These are phyloP conservation scores for Colletotrichum scovillei DNA, from an alignment of 2,329 filamentous ascomycete species.

Conservation along the genomic window DNA sequence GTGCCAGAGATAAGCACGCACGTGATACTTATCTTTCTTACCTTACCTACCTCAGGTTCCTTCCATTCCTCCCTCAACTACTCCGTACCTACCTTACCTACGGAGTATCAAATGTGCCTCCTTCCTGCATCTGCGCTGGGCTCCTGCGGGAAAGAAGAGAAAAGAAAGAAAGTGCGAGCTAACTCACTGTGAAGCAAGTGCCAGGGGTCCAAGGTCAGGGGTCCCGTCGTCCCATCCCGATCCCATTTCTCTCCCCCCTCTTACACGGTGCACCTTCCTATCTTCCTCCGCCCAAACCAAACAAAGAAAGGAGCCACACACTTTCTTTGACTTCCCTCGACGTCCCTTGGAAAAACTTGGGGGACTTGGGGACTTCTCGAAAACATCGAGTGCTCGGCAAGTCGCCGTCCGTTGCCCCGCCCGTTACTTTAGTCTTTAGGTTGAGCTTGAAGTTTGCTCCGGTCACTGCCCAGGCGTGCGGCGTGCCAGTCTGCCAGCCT, in stretches of 20 bases:
- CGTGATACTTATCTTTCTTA: background rate
- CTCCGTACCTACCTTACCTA: too few relatives aligned
- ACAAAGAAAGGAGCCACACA: background rate
- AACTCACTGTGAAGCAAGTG: background rate
- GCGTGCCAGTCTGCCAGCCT: too few relatives aligned
- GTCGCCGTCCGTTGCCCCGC: constrained; percentile 2
- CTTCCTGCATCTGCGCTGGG: background rate
- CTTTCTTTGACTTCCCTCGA: background rate
- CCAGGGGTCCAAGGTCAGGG: constrained; percentile 16
- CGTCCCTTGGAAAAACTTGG: background rate
- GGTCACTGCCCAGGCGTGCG: background rate
- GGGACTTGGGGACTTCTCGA: background rate
- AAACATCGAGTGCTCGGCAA: background rate
- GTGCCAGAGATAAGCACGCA: background rate
- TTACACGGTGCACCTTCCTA: background rate
- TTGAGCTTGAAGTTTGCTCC: background rate
- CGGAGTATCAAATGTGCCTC: too few relatives aligned
- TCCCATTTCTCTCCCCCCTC: background rate
- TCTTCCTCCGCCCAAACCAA: background rate
- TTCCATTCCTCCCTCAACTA: too few relatives aligned
- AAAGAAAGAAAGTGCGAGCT: background rate
- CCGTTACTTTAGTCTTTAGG: background rate
- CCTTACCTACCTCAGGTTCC: too few relatives aligned
- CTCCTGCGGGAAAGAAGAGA: background rate
- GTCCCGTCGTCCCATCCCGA: constrained; percentile 27